Percentiles rank a stretch among this genome's conserved stretches.
phyloP scores from a whole-genome alignment of 805 yeast species.

The Starmerella potacharoeniae region DNA sequence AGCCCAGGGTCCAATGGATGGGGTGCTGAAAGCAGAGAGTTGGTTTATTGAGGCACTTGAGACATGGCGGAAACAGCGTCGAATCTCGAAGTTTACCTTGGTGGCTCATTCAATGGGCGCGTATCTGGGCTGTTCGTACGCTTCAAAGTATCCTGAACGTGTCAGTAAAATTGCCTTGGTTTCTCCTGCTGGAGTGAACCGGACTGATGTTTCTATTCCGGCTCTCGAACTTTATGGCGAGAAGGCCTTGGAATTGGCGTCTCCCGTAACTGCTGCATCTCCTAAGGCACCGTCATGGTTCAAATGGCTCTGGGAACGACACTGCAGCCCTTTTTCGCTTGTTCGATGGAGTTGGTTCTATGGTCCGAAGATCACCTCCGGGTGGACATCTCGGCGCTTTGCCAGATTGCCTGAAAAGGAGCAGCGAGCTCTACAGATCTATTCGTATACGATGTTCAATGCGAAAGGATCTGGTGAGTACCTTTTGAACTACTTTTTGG shows the following conservation, averaged over 20 bases:
- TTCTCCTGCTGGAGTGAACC: conserved; percentile 78
- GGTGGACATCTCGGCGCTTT: conserved; percentile 81
- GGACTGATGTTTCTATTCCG: conserved; percentile 32
- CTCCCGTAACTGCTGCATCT: conserved; percentile 9
- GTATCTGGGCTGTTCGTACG: conserved; percentile 59
- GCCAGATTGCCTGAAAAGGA: conserved; percentile 41
- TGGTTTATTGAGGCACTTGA: conserved; percentile 57
- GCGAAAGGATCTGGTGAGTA: conserved; percentile 90
- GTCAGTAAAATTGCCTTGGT: conserved; percentile 63
- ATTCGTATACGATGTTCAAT: conserved; percentile 74
- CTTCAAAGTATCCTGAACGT: conserved; percentile 46
- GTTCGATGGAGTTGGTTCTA: conserved; percentile 69
- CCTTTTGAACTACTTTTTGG: conserved; percentile 67
- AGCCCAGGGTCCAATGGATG: conserved; percentile 35
- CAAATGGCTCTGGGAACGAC: conserved; percentile 68
- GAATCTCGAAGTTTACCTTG: conserved; percentile 42
- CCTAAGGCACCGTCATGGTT: conserved; percentile 45
- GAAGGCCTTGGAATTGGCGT: not conserved
- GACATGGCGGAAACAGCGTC: conserved; percentile 47
- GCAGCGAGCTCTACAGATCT: conserved; percentile 51
- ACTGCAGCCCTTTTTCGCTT: conserved; percentile 72
- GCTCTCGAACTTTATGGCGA: conserved; percentile 16
- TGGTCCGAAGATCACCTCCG: conserved; percentile 77
- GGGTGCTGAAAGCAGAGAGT: conserved; percentile 42
- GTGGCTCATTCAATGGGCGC: conserved; percentile 94